A percentile compares a stretch with the other conserved stretches of the same genome.
These are phyloP conservation scores for Cryptococcus sp. DNA, from an alignment of 1,284 basidiomycete species.

Conservation along the genomic window DNA sequence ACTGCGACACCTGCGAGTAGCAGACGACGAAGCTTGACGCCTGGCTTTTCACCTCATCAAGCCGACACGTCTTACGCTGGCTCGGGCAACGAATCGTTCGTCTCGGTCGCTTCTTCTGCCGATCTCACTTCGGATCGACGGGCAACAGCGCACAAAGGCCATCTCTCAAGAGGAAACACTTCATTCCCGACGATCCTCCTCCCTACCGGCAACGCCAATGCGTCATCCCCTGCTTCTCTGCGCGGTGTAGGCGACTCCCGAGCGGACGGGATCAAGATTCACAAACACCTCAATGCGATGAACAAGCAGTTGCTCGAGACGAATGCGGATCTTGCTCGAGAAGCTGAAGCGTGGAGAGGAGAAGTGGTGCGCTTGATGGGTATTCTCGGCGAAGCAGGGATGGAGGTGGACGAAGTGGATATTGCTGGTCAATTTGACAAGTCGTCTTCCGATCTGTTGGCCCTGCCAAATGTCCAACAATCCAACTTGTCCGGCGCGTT, in stretches of 20 bases:
- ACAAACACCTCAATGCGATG: constrained; percentile 45
- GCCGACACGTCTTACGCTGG: constrained; percentile 6
- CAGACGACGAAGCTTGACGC: neutral
- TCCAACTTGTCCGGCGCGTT: neutral
- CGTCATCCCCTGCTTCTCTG: constrained; percentile 20
- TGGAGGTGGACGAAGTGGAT: constrained; percentile 31
- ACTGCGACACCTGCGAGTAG: neutral
- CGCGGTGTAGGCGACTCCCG: constrained; percentile 27
- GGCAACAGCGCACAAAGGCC: constrained; percentile 18
- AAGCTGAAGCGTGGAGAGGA: constrained; percentile 38
- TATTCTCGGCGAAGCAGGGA: constrained; percentile 25
- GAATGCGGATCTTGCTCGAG: constrained; percentile 36
- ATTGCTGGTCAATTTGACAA: constrained; percentile 5
- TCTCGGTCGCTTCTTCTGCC: constrained; percentile 43
- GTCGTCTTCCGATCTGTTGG: neutral
- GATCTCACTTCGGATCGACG: constrained; percentile 43
- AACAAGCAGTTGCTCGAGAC: constrained; percentile 41
- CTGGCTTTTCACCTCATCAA: neutral
- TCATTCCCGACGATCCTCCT: constrained; percentile 39
- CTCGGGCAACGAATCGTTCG: constrained; percentile 36
- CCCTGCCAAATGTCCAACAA: neutral
- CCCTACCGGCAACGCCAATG: constrained; percentile 15
- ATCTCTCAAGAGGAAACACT: constrained; percentile 32
- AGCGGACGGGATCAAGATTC: constrained; percentile 42
- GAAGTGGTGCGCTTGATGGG: constrained; percentile 26